These are phyloP conservation scores for Solanum verrucosum DNA, from an alignment of 257 asterid species.

Conservation along the genomic window DNA sequence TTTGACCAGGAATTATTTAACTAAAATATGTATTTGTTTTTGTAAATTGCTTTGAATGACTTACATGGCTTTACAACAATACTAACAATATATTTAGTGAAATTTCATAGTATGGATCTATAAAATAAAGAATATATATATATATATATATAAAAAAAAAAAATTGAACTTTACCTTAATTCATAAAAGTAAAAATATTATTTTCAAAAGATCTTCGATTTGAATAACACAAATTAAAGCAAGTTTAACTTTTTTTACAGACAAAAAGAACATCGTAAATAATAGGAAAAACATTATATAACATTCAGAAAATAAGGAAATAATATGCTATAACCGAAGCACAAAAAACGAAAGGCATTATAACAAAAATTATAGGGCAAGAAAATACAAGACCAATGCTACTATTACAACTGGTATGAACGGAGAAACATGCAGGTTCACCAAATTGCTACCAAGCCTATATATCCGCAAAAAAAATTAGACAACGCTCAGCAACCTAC, in stretches of 20 bases:
- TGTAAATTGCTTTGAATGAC: neutral
- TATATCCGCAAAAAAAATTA: fast-evolving
- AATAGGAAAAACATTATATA: neutral
- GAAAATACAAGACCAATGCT: neutral
- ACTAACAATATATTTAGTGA: neutral
- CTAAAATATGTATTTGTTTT: neutral
- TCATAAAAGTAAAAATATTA: neutral
- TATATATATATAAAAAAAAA: too few relatives aligned
- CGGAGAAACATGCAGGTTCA: neutral
- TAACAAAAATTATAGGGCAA: neutral
- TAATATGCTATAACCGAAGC: neutral
- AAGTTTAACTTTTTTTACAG: too few relatives aligned
- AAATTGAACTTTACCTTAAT: neutral
- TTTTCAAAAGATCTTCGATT: neutral
- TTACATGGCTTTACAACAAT: neutral
- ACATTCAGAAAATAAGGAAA: neutral
- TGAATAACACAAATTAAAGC: too few relatives aligned
- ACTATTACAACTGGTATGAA: neutral
- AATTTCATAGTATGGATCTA: neutral
- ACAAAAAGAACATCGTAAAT: too few relatives aligned
- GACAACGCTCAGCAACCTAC: neutral
- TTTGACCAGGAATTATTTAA: neutral
- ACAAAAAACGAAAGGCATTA: neutral
- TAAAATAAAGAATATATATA: too few relatives aligned
- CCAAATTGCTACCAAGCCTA: neutral